Conservation (phyloP, 1,139 yeast genomes). For the Geotrichum armillariae region DNA sequence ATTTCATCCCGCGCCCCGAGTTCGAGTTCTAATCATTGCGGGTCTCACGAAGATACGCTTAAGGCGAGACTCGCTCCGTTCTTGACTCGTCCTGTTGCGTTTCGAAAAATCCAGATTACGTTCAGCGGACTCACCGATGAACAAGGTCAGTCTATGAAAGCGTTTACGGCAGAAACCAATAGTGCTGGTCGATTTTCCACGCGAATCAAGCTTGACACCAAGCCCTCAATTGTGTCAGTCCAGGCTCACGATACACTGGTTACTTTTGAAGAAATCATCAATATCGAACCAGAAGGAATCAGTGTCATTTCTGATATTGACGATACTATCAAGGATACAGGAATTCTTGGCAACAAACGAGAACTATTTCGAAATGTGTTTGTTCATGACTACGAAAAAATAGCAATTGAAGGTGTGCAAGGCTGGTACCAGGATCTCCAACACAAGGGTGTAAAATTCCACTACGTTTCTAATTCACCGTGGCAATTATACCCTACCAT, state of each 20-base stretch:
- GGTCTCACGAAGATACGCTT: conserved; percentile 25
- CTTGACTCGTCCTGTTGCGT: conserved; percentile 32
- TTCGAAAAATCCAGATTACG: conserved; percentile 15
- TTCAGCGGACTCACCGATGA: conserved; percentile 16
- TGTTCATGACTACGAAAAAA: conserved; percentile 58
- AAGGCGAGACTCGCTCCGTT: conserved; percentile 32
- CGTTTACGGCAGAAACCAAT: conserved; percentile 30
- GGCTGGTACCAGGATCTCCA: conserved; percentile 59
- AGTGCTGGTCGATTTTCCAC: conserved; percentile 41
- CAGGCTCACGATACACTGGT: conserved; percentile 27
- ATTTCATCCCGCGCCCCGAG: conserved; percentile 1
- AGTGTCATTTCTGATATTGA: conserved; percentile 91
- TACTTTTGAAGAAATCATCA: conserved; percentile 23
- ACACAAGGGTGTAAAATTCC: conserved; percentile 55
- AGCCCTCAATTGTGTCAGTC: conserved; percentile 30
- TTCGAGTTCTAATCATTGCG: conserved; percentile 5
- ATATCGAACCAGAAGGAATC: conserved; percentile 48
- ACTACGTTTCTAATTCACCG: conserved; percentile 94
- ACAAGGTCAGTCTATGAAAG: conserved; percentile 16
- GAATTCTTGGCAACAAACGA: conserved; percentile 84
- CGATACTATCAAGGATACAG: conserved; percentile 89
- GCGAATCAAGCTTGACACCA: conserved; percentile 33
- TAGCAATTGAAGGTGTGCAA: conserved; percentile 73
- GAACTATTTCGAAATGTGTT: conserved; percentile 78
- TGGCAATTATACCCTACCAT: conserved; percentile 79